Base-by-base conservation (phyloP, 805 yeast genomes). In the Candida golubevii region DNA sequence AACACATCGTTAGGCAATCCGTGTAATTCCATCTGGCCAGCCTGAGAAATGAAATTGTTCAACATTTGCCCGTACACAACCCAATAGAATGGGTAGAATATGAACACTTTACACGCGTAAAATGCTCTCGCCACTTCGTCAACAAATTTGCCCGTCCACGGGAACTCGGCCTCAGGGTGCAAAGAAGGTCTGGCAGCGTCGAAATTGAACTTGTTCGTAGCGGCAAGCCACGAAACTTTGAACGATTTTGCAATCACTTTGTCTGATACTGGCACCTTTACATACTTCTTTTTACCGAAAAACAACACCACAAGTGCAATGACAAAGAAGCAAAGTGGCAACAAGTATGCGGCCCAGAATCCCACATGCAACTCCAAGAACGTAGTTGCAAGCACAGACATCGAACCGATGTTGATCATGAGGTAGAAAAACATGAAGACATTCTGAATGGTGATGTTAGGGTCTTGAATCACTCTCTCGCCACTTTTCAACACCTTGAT, bases 1-100 rank as follows among this genome's bases (percentile, higher is more conserved):
- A 85, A 76, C 55, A 85, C 71, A 71, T 85, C 93, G 60, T 86
- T 86, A 52, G 95, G 93, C 54, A 85, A 73, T 34, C 86, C 85
- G 61, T 85, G 88, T 41, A 77, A 69, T 54, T 82, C 79, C 86
- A 85, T 82, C 51, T 76, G 72, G 46, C 81, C 85, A 37, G 90
- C 88, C 61, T 83, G 88, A 34, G 86, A 75, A 45, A 83, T 77
- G 56, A 85, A 83, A 63, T 82, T 82, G 67, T 79, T 81, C 46
- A 78, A 61, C 85, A 85, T 83, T 67, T 83, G 88, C 23, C 72
- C 72, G 63, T 83, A 83, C 31, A 79, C 82, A 39, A 82, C 73
- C 88, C 88, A 83, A 70, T 80, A 85, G 41, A 85, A 69, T 33
- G 89, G 86, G 60, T 75, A 83, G 67, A 80, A 82, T 11, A 75